These are phyloP conservation scores for Cupressus sempervirens DNA, from an alignment of 75 land plant species.

Conservation along the genomic window DNA sequence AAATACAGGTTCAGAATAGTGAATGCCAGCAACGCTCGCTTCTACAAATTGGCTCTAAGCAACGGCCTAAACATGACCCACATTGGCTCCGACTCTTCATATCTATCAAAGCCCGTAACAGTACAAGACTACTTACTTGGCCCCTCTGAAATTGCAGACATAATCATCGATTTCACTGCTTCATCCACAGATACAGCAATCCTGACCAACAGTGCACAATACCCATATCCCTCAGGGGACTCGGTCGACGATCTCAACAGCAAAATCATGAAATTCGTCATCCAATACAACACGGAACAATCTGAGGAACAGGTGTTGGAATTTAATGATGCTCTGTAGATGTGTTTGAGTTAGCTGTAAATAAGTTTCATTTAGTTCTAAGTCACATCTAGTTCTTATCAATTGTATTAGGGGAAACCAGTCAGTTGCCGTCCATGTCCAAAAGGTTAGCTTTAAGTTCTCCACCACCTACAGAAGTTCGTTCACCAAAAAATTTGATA, in stretches of 20 bases:
- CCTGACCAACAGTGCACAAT: slow-evolving; percentile 26
- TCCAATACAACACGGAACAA: background rate
- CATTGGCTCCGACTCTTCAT: slow-evolving; percentile 65
- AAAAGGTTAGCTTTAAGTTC: too few species aligned
- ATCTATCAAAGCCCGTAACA: slow-evolving; percentile 34
- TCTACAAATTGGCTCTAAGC: slow-evolving; percentile 41
- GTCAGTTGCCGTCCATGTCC: too few species aligned
- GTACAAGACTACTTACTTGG: slow-evolving; percentile 32
- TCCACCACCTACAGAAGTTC: too few species aligned
- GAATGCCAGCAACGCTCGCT: slow-evolving; percentile 32
- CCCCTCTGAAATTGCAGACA: slow-evolving; percentile 76
- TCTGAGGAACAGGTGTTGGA: too few species aligned
- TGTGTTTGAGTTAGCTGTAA: too few species aligned
- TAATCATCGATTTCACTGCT: slow-evolving; percentile 55
- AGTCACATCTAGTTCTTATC: too few species aligned
- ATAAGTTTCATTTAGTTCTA: too few species aligned
- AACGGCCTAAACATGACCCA: slow-evolving; percentile 43
- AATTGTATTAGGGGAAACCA: too few species aligned
- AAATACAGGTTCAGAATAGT: slow-evolving; percentile 36
- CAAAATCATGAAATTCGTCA: slow-evolving; percentile 30
- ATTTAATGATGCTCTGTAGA: too few species aligned
- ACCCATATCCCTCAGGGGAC: slow-evolving; percentile 36
- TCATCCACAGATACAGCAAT: background rate
- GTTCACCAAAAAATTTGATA: too few species aligned
- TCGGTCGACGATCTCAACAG: slow-evolving; percentile 5